Evolutionary conservation across 1,284 basidiomycete species (phyloP).

Genomic region (Vanrija pseudolonga): DNA sequence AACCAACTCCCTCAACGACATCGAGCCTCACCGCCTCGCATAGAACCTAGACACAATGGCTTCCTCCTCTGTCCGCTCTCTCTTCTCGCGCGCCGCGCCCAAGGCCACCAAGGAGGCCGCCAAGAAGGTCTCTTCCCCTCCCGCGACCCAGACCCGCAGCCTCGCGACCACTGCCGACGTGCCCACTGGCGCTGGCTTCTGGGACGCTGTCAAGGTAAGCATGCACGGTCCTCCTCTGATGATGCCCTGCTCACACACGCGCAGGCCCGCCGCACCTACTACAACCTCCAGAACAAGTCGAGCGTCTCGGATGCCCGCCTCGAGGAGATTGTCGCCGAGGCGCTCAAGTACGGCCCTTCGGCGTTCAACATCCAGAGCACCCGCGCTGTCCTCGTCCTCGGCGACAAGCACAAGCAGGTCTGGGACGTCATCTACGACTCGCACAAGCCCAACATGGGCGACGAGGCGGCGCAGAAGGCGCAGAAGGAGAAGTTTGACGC

Average conservation of each 20-base stretch:
- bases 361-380: conserved; percentile 52
- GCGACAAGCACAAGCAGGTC: conserved; percentile 48
- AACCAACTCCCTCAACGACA: no score
- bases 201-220: background rate
- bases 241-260: background rate
- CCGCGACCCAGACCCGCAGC: no score
- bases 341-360: conserved; percentile 50
- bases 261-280: conserved; percentile 50
- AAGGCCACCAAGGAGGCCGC: no score
- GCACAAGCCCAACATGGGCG: conserved; percentile 12
- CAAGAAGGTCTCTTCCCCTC: background rate
- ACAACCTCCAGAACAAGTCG: conserved; percentile 47
- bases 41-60: background rate
- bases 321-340: conserved; percentile 47
- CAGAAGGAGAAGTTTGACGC: conserved; percentile 31
- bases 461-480: conserved; percentile 7
- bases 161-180: no score
- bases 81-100: no score
- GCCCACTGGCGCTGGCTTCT: no score
- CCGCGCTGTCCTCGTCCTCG: conserved; percentile 51
- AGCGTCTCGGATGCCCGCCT: conserved; percentile 47
- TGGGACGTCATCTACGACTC: conserved; percentile 46
- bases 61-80: background rate
- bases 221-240: background rate
- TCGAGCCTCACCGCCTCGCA: no score